Base-by-base conservation (phyloP, 176 grass and related monocot genomes). In the Eragrostis curvula region DNA sequence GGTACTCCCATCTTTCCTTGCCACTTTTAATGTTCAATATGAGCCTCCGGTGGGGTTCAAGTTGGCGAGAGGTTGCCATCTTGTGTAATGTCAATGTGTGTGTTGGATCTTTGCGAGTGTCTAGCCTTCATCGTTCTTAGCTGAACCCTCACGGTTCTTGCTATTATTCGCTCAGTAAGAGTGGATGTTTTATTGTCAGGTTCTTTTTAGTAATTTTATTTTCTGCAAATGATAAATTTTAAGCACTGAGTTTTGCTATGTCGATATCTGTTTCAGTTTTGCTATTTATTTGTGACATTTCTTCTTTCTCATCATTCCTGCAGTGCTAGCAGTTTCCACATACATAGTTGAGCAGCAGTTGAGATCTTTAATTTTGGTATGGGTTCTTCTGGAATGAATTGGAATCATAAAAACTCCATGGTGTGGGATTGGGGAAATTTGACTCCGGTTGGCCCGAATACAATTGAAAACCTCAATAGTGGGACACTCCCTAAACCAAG, bases 391-490 rank as follows among this genome's bases (percentile, higher is more conserved):
- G 66, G 75, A 45, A 79, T 85, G 83, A 60, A 85, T 44, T 85
- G 83, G 83, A 79, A 78, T 71, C 83, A 71, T 74, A 85, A 71
- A 55, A 53, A 41, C 42, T 41, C 83, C 23, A n/a, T 85, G 68
- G 45, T 70, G 43, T 79, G 66, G 75, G 75, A 85, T 42, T 85
- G 83, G 67, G 83, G 79, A 25, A 63, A 64, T 53, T 23, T 78
- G 5, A 55, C 68, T 2, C 67, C 28, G 5, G 62, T 71, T 17
- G 45, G 46, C 45, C 28, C n/a, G 28, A 64, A 51, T 41, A 13
- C 29, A 63, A 70, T 24, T n/a, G 77, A 68, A 51, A 79, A 60
- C 7, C 25, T 39, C 52, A 78, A 60, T 7, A 57, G 0, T 21
- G 20, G 49, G 49, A 9, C 70, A 36, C 9, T 12, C 16, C 27